Evolutionary conservation across 2,329 filamentous ascomycete species (phyloP).

Genomic region (Aspergillus sergii): DNA sequence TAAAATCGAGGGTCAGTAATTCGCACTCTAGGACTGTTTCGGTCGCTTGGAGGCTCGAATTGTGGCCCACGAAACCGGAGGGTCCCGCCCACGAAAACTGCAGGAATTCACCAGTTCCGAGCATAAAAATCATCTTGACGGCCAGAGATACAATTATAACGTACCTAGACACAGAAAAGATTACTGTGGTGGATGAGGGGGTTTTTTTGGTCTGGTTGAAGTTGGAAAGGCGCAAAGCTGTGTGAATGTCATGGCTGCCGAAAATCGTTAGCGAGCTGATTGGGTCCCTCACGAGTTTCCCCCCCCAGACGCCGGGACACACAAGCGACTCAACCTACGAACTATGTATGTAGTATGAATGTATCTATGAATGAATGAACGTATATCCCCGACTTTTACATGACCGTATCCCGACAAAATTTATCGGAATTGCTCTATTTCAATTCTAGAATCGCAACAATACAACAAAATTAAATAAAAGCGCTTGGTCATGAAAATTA

Average conservation of each 20-base stretch:
- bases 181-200: constrained; percentile 37
- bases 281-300: constrained; percentile 27
- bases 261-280: constrained; percentile 49
- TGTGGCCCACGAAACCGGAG: constrained; percentile 23
- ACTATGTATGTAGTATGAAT: not conserved
- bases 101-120: constrained; percentile 28
- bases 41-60: constrained; percentile 20
- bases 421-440: not conserved
- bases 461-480: constrained; percentile 3
- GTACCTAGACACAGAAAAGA: constrained; percentile 38
- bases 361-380: not conserved
- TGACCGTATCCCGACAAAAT: not conserved
- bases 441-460: not conserved
- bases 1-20: constrained; percentile 23
- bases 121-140: constrained; percentile 21
- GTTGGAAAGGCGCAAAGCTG: constrained; percentile 41
- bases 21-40: constrained; percentile 13
- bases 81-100: constrained; percentile 19
- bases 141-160: constrained; percentile 28
- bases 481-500: constrained; percentile 6
- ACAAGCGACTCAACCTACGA: constrained; percentile 27
- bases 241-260: constrained; percentile 43
- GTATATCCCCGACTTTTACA: not conserved
- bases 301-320: constrained; percentile 29
- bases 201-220: constrained; percentile 41